phyloP scores from a whole-genome alignment of 176 grass and related monocot species.

The Calamus simplicifolius region DNA sequence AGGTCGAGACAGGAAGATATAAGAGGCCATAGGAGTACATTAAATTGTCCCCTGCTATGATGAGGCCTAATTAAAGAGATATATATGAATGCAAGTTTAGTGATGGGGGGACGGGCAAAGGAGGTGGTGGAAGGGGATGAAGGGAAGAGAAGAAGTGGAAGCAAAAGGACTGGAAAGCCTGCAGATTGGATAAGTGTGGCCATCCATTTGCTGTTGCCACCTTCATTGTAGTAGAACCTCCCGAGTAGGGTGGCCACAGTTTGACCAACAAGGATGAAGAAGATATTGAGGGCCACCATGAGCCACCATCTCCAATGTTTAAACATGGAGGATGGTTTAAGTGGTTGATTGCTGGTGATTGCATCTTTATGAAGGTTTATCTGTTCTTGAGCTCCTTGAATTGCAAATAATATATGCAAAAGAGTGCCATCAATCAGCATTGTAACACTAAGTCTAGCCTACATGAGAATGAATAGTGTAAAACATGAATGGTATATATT shows the following conservation, averaged over 20 bases:
- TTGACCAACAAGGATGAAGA: constrained; percentile 19
- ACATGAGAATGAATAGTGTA: no score
- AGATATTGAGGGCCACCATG: constrained; percentile 9
- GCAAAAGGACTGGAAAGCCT: constrained; percentile 13
- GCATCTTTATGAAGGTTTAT: no score
- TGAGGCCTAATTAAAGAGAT: constrained; percentile 25
- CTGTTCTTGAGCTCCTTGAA: no score
- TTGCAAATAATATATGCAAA: no score
- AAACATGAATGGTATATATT: no score
- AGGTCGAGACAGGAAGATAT: constrained; percentile 87
- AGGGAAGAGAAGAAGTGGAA: not conserved
- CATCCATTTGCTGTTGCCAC: constrained; percentile 24
- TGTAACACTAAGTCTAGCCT: no score
- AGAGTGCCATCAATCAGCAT: no score
- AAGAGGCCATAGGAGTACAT: constrained; percentile 81
- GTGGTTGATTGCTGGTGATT: no score
- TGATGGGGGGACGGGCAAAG: not conserved
- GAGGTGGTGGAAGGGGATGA: not conserved
- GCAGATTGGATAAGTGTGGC: constrained; percentile 13
- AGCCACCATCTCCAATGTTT: constrained; percentile 37
- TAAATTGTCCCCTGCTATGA: constrained; percentile 53
- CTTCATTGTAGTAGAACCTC: constrained; percentile 12
- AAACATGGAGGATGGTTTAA: not conserved
- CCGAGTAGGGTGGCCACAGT: constrained; percentile 3
- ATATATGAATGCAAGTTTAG: constrained; percentile 39